These are phyloP conservation scores for Cystobasidium onofrii DNA, from an alignment of 768 basidiomycete species.

Conservation along the genomic window DNA sequence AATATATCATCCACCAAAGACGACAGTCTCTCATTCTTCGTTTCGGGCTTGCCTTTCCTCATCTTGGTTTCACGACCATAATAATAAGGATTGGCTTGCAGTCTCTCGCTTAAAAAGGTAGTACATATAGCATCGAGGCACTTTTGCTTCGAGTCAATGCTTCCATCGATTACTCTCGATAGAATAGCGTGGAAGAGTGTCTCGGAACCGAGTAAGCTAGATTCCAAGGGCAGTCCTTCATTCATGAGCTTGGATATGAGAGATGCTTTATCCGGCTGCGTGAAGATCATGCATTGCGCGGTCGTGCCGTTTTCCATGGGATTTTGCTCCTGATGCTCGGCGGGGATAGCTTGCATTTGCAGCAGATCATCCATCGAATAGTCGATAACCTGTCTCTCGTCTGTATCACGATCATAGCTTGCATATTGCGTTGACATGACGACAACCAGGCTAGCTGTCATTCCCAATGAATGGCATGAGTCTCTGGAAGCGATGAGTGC, in stretches of 20 bases:
- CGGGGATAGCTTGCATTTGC: slow-evolving; percentile 82
- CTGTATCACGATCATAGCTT: slow-evolving; percentile 21
- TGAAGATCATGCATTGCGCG: slow-evolving; percentile 8
- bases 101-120: slow-evolving; percentile 2
- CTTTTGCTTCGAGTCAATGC: background rate
- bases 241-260: slow-evolving; percentile 73
- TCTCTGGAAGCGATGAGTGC: slow-evolving; percentile 76
- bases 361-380: slow-evolving; percentile 74
- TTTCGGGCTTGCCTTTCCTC: background rate
- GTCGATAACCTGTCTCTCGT: slow-evolving; percentile 54
- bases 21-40: slow-evolving; percentile 1
- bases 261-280: slow-evolving; percentile 47
- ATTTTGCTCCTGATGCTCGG: slow-evolving; percentile 43
- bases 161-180: background rate
- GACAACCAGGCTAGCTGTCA: slow-evolving; percentile 69
- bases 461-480: slow-evolving; percentile 69
- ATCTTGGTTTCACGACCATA: background rate
- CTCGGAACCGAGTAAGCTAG: slow-evolving; percentile 55
- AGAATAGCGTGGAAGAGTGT: slow-evolving; percentile 6
- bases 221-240: slow-evolving; percentile 84
- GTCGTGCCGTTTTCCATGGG: slow-evolving; percentile 22
- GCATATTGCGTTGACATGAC: slow-evolving; percentile 89
- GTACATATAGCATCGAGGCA: slow-evolving; percentile 6
- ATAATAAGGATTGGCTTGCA: slow-evolving; percentile 17
- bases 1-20: slow-evolving; percentile 11